Evolutionary conservation across 257 asterid genomes (phyloP).

Genomic region (Ocimum tenuiflorum): DNA sequence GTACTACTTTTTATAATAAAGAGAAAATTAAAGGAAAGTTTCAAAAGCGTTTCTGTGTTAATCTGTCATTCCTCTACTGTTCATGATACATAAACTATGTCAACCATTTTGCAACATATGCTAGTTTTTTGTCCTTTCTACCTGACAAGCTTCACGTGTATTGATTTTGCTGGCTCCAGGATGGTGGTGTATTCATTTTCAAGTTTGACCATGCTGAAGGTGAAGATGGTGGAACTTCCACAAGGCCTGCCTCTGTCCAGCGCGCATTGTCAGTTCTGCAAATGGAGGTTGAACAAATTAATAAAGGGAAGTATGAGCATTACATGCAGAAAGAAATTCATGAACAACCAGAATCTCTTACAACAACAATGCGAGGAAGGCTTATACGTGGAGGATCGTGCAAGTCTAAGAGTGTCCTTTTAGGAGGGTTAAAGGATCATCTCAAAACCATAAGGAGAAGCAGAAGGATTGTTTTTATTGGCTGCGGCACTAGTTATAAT

Average conservation of each 20-base stretch:
- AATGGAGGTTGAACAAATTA: constrained; percentile 95
- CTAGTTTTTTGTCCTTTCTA: neutral
- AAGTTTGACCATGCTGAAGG: constrained; percentile 62
- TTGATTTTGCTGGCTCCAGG: constrained; percentile 40
- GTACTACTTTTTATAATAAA: constrained; percentile 20
- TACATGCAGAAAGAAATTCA: constrained; percentile 98
- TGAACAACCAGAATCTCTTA: constrained; percentile 88
- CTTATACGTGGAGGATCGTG: constrained; percentile 84
- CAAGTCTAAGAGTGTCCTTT: constrained; percentile 76
- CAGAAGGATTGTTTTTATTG: constrained; percentile 82
- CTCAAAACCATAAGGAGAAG: constrained; percentile 87
- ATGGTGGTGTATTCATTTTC: constrained; percentile 77
- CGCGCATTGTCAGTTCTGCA: constrained; percentile 85
- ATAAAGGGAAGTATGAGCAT: constrained; percentile 84
- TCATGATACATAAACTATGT: neutral
- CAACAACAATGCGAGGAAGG: constrained; percentile 91
- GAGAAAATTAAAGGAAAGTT: too few species aligned
- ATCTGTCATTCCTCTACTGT: neutral
- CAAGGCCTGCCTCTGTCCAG: constrained; percentile 75
- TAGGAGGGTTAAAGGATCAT: constrained; percentile 94
- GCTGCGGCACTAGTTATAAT: constrained; percentile 92
- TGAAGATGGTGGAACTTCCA: constrained; percentile 39
- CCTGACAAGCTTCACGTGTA: neutral
- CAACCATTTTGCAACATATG: neutral
- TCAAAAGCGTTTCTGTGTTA: too few species aligned